Evolutionary conservation across 2,329 filamentous ascomycete species (phyloP).

Genomic region (Fusarium coicis): DNA sequence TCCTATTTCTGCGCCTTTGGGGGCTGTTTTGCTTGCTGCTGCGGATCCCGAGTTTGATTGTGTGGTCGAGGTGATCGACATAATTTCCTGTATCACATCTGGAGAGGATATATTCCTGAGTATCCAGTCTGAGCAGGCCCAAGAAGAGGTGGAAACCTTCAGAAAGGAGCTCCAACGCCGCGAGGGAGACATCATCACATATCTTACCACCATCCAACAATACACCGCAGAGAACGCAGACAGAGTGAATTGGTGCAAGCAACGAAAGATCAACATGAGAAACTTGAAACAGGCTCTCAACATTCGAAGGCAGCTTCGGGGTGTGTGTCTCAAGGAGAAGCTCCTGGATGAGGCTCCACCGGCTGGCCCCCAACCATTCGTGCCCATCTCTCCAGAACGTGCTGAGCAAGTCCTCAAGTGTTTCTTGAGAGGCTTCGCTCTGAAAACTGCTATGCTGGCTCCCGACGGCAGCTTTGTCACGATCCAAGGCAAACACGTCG

Average conservation of each 20-base stretch:
- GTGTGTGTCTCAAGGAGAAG: conserved; percentile 63
- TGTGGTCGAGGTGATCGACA: conserved; percentile 84
- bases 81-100: conserved; percentile 73
- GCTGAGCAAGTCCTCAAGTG: conserved; percentile 67
- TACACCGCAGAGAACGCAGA: conserved; percentile 68
- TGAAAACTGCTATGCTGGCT: conserved; percentile 69
- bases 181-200: conserved; percentile 73
- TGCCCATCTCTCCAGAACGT: conserved; percentile 63
- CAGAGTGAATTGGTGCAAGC: conserved; percentile 67
- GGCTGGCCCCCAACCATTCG: conserved; percentile 66
- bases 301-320: conserved; percentile 70
- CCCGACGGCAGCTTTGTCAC: conserved; percentile 72
- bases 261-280: conserved; percentile 65
- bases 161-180: conserved; percentile 69
- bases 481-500: conserved; percentile 67
- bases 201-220: conserved; percentile 70
- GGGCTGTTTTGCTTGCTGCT: conserved; percentile 84
- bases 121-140: conserved; percentile 66
- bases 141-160: conserved; percentile 62
- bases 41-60: conserved; percentile 77
- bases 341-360: conserved; percentile 59
- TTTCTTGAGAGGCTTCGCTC: conserved; percentile 70
- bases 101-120: conserved; percentile 73
- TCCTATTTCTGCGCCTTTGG: conserved; percentile 83
- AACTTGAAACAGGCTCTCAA: conserved; percentile 72